Conservation (phyloP, 148 eudicot genomes). For the Euryodendron excelsum region DNA sequence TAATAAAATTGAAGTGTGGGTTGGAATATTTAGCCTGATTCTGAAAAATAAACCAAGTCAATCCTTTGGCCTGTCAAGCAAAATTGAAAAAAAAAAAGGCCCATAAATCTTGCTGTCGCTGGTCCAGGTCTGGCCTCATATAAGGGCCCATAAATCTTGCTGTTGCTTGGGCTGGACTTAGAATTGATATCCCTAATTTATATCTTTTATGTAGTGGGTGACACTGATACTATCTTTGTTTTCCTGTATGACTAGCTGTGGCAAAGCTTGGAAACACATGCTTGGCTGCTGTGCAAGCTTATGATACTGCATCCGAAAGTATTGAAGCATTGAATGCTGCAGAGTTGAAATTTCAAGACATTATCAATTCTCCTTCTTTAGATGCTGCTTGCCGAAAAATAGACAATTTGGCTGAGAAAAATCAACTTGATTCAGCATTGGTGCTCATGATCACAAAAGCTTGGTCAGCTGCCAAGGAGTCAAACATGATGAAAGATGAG, state of each 20-base stretch:
- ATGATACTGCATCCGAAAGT: constrained; percentile 76
- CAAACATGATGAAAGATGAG: constrained; percentile 83
- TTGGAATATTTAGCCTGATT: not conserved
- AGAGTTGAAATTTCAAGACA: constrained; percentile 82
- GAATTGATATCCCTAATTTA: not conserved
- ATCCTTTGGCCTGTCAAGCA: not conserved
- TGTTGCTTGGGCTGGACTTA: not conserved
- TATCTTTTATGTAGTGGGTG: not conserved
- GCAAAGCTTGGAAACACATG: constrained; percentile 69
- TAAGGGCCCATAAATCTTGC: not conserved
- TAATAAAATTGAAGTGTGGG: not conserved
- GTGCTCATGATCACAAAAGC: constrained; percentile 84
- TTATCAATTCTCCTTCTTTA: constrained; percentile 77
- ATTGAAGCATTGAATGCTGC: constrained; percentile 75
- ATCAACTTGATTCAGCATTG: constrained; percentile 84
- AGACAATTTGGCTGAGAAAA: constrained; percentile 76
- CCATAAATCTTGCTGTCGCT: not conserved
- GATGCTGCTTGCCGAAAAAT: constrained; percentile 85
- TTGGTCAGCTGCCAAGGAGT: constrained; percentile 89
- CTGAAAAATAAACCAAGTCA: not conserved
- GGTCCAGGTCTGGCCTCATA: not conserved
- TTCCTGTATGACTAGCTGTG: constrained; percentile 46
- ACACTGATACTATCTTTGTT: not conserved
- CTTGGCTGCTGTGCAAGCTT: constrained; percentile 74
- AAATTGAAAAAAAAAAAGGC: not conserved